A percentile compares a stretch with the other conserved stretches of the same genome.
Evolutionary conservation across 805 yeast species (phyloP).

Genomic region (Cyberlindnera mrakii): DNA sequence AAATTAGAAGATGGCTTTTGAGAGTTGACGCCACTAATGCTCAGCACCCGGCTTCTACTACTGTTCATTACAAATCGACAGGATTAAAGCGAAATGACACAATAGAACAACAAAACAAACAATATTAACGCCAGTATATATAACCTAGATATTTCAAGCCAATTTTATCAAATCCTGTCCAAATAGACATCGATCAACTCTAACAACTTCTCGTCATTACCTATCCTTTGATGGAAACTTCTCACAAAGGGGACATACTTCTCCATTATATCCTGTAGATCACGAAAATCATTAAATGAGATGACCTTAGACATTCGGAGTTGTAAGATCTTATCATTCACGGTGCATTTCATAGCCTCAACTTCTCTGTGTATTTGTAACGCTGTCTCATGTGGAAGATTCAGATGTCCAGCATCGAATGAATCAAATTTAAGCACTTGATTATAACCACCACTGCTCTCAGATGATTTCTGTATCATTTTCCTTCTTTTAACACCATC

Average conservation of each 20-base stretch:
- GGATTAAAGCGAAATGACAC: too few relatives aligned
- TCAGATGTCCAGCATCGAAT: not conserved
- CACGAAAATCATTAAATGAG: slow-evolving; percentile 14
- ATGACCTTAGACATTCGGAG: slow-evolving; percentile 15
- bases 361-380: slow-evolving; percentile 17
- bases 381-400: slow-evolving; percentile 11
- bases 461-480: not conserved
- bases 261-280: slow-evolving; percentile 14
- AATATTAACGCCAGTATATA: too few relatives aligned
- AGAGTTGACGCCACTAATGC: too few relatives aligned
- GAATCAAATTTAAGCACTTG: not conserved
- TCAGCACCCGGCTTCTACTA: too few relatives aligned
- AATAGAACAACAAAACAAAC: too few relatives aligned
- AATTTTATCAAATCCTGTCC: slow-evolving; percentile 7
- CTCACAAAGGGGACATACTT: slow-evolving; percentile 15
- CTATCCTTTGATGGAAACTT: slow-evolving; percentile 17
- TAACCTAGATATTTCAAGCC: too few relatives aligned
- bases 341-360: slow-evolving; percentile 17
- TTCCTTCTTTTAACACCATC: not conserved
- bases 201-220: slow-evolving; percentile 15
- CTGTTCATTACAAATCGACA: too few relatives aligned
- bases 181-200: slow-evolving; percentile 18
- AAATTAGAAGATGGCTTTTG: too few relatives aligned
- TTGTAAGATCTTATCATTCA: slow-evolving; percentile 16
- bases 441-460: not conserved